A percentile compares a stretch with the other conserved stretches of the same genome.
Conservation (phyloP, 2,329 filamentous ascomycete species). For the Paraconiothyrium sp. region DNA sequence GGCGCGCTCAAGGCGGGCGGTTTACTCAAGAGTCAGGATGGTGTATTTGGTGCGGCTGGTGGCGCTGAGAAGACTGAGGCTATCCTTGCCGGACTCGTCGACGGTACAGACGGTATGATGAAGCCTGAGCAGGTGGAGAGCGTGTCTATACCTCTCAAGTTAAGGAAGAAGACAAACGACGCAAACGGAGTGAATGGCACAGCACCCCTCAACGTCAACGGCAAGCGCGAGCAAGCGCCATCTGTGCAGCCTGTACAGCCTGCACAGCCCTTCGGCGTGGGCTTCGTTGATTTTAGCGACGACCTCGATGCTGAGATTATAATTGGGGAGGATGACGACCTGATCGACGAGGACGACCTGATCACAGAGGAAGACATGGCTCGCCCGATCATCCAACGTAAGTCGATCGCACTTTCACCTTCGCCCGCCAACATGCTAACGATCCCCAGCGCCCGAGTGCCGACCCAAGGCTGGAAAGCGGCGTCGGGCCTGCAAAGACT, state of each 20-base stretch:
- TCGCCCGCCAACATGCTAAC: conserved; percentile 17
- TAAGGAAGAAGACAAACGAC: conserved; percentile 67
- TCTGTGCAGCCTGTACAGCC: conserved; percentile 41
- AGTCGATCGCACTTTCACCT: conserved; percentile 50
- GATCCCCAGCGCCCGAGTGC: conserved; percentile 77
- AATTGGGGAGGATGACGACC: conserved; percentile 75
- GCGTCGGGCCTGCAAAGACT: conserved; percentile 96
- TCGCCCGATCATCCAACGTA: conserved; percentile 81
- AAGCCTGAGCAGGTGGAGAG: conserved; percentile 73
- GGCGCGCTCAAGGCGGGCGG: conserved; percentile 75
- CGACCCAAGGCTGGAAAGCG: conserved; percentile 87
- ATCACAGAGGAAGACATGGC: conserved; percentile 86
- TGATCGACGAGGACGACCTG: conserved; percentile 90
- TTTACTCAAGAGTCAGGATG: conserved; percentile 74
- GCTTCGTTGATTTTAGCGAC: conserved; percentile 69
- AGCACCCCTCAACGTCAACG: conserved; percentile 23
- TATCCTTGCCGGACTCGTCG: conserved; percentile 81
- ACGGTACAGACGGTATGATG: conserved; percentile 71
- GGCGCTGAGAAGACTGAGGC: conserved; percentile 74
- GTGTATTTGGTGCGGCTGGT: conserved; percentile 60
- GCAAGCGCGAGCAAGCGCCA: conserved; percentile 49
- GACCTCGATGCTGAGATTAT: conserved; percentile 66
- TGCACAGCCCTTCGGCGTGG: conserved; percentile 47
- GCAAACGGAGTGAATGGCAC: conserved; percentile 35
- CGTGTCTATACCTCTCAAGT: conserved; percentile 69